These are phyloP conservation scores for Stagonosporopsis chrysanthemi DNA, from an alignment of 2,329 filamentous ascomycete species.

Conservation along the genomic window DNA sequence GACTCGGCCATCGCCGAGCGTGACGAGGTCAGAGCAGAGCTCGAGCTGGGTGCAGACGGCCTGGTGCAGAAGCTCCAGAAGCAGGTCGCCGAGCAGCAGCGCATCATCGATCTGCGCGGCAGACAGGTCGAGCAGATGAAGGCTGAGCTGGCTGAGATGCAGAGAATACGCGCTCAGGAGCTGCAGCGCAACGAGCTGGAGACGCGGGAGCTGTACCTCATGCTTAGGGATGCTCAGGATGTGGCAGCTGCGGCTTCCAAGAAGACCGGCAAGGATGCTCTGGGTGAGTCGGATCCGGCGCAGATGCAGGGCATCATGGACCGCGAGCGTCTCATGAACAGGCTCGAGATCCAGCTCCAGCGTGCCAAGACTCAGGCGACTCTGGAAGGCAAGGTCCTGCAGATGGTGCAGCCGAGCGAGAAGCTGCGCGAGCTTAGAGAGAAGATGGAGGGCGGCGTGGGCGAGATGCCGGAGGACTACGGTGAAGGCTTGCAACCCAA, in stretches of 20 bases:
- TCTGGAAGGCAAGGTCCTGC: slow-evolving; percentile 90
- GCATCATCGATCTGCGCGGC: slow-evolving; percentile 86
- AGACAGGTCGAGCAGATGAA: slow-evolving; percentile 89
- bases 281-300: slow-evolving; percentile 71
- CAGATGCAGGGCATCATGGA: slow-evolving; percentile 93
- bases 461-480: slow-evolving; percentile 55
- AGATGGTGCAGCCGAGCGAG: slow-evolving; percentile 80
- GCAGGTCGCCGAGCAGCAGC: slow-evolving; percentile 90
- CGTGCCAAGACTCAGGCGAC: slow-evolving; percentile 98
- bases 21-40: slow-evolving; percentile 88
- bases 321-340: slow-evolving; percentile 89
- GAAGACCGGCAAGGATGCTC: slow-evolving; percentile 60
- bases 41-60: slow-evolving; percentile 92
- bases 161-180: slow-evolving; percentile 86
- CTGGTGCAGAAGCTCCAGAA: slow-evolving; percentile 91
- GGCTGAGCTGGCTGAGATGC: slow-evolving; percentile 85
- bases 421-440: slow-evolving; percentile 89
- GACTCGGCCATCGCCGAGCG: slow-evolving; percentile 96
- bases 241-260: slow-evolving; percentile 89
- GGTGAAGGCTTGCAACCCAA: slow-evolving; percentile 69
- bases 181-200: slow-evolving; percentile 94
- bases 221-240: slow-evolving; percentile 97
- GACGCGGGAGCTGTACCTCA: slow-evolving; percentile 94
- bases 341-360: slow-evolving; percentile 93
- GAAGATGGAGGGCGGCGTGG: slow-evolving; percentile 78